Evolutionary conservation across 139 green algal species (phyloP).

Genomic region (Pseudopediastrum boryanum): DNA sequence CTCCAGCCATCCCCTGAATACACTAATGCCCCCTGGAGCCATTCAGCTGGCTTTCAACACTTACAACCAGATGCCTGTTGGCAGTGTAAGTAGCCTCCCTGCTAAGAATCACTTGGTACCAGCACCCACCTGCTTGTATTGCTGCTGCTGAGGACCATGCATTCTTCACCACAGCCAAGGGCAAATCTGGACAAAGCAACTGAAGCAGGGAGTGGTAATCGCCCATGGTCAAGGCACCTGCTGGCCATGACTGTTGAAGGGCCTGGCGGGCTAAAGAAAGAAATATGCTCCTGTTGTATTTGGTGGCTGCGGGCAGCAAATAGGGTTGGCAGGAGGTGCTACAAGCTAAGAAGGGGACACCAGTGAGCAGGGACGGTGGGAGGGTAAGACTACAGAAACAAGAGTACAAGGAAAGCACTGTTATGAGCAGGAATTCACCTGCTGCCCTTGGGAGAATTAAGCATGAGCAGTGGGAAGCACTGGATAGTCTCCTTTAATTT

Average conservation of each 20-base stretch:
- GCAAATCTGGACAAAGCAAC: slow-evolving; percentile 29
- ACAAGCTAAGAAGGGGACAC: too few relatives aligned
- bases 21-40: too few relatives aligned
- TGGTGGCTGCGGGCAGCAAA: slow-evolving; percentile 1
- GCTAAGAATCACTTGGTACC: too few relatives aligned
- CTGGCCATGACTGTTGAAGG: not conserved
- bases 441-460: not conserved
- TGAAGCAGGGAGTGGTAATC: slow-evolving; percentile 21
- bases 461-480: not conserved
- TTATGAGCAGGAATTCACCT: not conserved
- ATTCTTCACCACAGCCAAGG: not conserved
- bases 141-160: slow-evolving; percentile 9
- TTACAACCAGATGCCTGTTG: too few relatives aligned
- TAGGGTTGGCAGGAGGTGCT: not conserved
- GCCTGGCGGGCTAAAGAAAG: not conserved
- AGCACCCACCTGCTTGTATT: slow-evolving; percentile 18
- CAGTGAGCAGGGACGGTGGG: too few relatives aligned
- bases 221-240: not conserved
- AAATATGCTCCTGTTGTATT: slow-evolving; percentile 23
- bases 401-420: not conserved
- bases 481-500: not conserved
- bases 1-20: too few relatives aligned
- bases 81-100: too few relatives aligned
- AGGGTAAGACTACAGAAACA: not conserved
- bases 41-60: too few relatives aligned